Conservation (phyloP, 106 monocot species). For the Cymbidium sinense region DNA sequence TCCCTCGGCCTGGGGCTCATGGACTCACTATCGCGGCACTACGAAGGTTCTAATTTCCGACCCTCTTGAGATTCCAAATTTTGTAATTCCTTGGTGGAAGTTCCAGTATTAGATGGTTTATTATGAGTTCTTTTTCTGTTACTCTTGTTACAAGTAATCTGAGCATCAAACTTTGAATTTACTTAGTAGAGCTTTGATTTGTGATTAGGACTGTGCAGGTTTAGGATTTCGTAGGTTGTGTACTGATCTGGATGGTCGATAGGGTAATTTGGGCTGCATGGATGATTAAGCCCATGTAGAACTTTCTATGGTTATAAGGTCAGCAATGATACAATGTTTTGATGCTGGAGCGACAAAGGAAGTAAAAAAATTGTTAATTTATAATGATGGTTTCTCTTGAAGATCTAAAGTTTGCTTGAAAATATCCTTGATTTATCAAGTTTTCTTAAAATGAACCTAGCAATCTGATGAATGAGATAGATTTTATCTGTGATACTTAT, state of each 20-base stretch:
- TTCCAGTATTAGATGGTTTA: background rate
- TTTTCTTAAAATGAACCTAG: background rate
- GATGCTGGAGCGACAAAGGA: background rate
- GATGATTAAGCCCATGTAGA: background rate
- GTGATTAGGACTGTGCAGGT: background rate
- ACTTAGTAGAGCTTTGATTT: background rate
- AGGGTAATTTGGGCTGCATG: background rate
- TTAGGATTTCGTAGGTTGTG: background rate
- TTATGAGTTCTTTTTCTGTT: background rate
- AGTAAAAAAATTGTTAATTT: background rate
- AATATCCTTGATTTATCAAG: background rate
- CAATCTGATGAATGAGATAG: background rate
- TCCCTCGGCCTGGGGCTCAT: conserved; percentile 85
- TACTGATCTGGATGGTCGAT: background rate
- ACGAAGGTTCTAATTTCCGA: conserved; percentile 50
- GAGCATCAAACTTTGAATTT: background rate
- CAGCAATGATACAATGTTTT: background rate
- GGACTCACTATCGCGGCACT: conserved; percentile 83
- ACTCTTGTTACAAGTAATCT: background rate
- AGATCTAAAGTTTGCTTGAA: background rate
- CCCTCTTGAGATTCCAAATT: background rate
- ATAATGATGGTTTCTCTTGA: background rate
- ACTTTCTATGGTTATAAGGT: background rate
- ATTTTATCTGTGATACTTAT: background rate
- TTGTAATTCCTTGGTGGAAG: background rate